Percentiles rank a stretch among this genome's conserved stretches.
Conservation (phyloP, 2,329 filamentous ascomycete species). For the Paecilomyces niveus region DNA sequence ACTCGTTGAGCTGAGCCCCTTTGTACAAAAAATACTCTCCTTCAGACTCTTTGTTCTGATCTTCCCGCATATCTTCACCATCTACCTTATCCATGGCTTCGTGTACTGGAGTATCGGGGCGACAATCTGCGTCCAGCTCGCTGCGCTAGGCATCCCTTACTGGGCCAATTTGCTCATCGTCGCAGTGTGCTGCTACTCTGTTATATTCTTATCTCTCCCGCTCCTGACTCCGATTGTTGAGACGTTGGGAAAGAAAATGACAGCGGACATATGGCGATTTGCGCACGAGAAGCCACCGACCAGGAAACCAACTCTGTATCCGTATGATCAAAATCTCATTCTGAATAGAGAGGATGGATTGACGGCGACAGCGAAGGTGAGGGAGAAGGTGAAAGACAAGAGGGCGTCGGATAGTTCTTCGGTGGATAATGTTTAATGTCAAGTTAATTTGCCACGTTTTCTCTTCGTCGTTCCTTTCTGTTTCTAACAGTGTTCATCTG, state of each 20-base stretch:
- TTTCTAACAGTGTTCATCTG: neutral
- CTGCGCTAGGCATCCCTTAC: constrained; percentile 13
- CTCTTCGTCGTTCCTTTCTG: neutral
- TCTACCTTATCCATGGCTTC: constrained; percentile 42
- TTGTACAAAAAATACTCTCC: constrained; percentile 36
- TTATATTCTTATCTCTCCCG: constrained; percentile 10
- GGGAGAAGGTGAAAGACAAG: neutral
- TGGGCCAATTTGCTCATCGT: constrained; percentile 15
- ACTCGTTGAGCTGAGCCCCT: constrained; percentile 27
- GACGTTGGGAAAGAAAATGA: constrained; percentile 10
- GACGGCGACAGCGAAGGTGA: neutral
- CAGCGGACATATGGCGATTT: constrained; percentile 7
- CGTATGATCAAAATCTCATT: constrained; percentile 9
- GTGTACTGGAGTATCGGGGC: constrained; percentile 24
- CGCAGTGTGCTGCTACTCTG: constrained; percentile 12
- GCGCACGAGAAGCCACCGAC: constrained; percentile 8
- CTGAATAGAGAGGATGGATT: neutral
- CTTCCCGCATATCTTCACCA: constrained; percentile 45
- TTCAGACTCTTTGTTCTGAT: constrained; percentile 32
- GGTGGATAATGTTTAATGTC: neutral
- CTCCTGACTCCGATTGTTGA: constrained; percentile 16
- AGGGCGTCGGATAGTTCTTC: neutral
- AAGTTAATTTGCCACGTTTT: neutral
- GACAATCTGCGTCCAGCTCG: constrained; percentile 12
- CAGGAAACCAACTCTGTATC: constrained; percentile 10